These are phyloP conservation scores for Dioscorea alata DNA, from an alignment of 106 monocot species.

Conservation along the genomic window DNA sequence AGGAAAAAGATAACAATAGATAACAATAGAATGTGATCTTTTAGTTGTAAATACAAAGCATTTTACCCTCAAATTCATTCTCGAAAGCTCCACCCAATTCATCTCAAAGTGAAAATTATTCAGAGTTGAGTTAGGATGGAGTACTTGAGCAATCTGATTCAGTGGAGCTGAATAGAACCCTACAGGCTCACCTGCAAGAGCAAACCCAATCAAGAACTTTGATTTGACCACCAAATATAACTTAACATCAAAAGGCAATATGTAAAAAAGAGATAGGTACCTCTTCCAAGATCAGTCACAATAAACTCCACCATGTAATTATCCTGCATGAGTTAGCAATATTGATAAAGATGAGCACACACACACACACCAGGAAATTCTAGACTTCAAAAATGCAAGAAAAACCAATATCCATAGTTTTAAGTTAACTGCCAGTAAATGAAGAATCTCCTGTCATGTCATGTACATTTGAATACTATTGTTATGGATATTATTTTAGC, in stretches of 20 bases:
- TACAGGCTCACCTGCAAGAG: constrained; percentile 65
- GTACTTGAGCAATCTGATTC: constrained; percentile 39
- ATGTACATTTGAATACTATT: no score
- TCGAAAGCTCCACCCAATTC: constrained; percentile 54
- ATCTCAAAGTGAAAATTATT: constrained; percentile 27
- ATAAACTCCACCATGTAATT: constrained; percentile 64
- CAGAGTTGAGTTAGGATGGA: constrained; percentile 25
- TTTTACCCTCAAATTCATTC: constrained; percentile 40
- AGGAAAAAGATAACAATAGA: not conserved
- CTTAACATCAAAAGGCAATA: no score
- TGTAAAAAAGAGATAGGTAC: constrained; percentile 23
- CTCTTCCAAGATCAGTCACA: constrained; percentile 77
- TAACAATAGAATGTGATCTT: not conserved
- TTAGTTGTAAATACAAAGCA: no score
- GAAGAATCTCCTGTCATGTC: no score
- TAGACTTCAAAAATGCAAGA: no score
- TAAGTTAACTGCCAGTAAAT: no score
- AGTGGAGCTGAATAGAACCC: constrained; percentile 71
- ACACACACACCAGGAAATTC: no score
- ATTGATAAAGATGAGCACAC: no score
- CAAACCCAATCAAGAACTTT: no score
- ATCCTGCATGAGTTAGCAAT: constrained; percentile 42
- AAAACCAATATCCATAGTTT: no score
- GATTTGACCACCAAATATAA: no score
- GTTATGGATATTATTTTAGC: no score